These are phyloP conservation scores for Neotropicomus parvogracilis DNA, from an alignment of 1,284 basidiomycete species.

Conservation along the genomic window DNA sequence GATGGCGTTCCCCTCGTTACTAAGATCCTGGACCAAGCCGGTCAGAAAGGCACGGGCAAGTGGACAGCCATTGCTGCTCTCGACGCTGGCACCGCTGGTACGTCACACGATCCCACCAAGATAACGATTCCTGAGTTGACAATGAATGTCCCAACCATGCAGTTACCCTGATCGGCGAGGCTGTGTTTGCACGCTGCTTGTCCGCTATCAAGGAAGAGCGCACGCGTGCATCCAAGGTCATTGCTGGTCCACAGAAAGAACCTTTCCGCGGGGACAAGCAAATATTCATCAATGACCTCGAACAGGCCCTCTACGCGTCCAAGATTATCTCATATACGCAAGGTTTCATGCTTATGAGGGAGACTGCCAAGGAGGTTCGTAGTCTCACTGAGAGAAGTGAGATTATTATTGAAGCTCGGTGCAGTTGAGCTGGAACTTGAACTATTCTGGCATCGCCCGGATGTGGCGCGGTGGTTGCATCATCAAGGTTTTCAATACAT, in stretches of 20 bases:
- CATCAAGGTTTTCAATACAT: conserved; percentile 65
- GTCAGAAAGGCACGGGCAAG: conserved; percentile 99
- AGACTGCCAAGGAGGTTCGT: conserved; percentile 91
- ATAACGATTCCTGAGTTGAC: conserved; percentile 9
- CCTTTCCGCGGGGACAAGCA: conserved; percentile 97
- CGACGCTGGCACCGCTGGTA: conserved; percentile 88
- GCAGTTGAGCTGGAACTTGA: conserved; percentile 76
- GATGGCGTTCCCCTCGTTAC: conserved; percentile 88
- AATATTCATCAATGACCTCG: conserved; percentile 98
- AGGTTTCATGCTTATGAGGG: conserved; percentile 99
- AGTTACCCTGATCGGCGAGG: conserved; percentile 99
- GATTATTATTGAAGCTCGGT: conserved; percentile 10
- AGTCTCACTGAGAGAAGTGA: not conserved
- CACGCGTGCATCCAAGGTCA: conserved; percentile 85
- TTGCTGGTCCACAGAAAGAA: conserved; percentile 88
- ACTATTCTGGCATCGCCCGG: conserved; percentile 94
- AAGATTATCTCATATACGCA: conserved; percentile 99
- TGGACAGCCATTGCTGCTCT: conserved; percentile 99
- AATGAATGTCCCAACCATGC: conserved; percentile 14
- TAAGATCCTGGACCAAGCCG: conserved; percentile 95
- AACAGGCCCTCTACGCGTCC: conserved; percentile 98
- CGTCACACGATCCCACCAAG: conserved; percentile 24
- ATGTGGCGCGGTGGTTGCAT: conserved; percentile 99
- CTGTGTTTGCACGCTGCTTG: conserved; percentile 97
- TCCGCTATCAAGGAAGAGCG: conserved; percentile 99